phyloP scores from a whole-genome alignment of 768 basidiomycete genomes.

The Chalciporus chontae region DNA sequence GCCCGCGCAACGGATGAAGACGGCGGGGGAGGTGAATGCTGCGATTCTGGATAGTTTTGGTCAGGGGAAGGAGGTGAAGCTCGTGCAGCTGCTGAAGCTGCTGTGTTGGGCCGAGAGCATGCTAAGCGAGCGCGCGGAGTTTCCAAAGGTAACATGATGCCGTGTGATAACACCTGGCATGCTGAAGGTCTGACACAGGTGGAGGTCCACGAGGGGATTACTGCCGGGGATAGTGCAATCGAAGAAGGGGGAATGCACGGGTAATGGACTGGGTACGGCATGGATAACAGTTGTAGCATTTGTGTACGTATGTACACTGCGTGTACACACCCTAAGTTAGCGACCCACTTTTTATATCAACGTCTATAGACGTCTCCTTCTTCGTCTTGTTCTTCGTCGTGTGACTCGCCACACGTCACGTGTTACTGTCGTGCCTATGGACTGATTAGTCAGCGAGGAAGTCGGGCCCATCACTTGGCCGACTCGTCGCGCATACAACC shows the following conservation, averaged over 20 bases:
- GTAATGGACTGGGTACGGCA: slow-evolving; percentile 9
- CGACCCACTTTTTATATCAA: no score
- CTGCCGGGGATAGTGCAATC: slow-evolving; percentile 9
- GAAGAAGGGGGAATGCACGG: slow-evolving; percentile 24
- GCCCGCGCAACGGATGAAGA: slow-evolving; percentile 85
- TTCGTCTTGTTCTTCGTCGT: no score
- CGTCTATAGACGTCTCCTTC: no score
- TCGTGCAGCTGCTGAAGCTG: slow-evolving; percentile 77
- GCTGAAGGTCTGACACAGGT: slow-evolving; percentile 27
- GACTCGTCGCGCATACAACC: slow-evolving; percentile 27
- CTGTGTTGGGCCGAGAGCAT: slow-evolving; percentile 85
- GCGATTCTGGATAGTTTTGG: slow-evolving; percentile 91
- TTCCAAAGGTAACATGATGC: slow-evolving; percentile 60
- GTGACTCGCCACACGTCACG: not conserved
- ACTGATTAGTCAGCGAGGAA: slow-evolving; percentile 29
- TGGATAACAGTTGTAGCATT: not conserved
- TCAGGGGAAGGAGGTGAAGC: slow-evolving; percentile 90
- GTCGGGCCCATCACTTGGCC: slow-evolving; percentile 27
- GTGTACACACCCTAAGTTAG: no score
- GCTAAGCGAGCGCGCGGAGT: slow-evolving; percentile 74
- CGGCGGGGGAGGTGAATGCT: slow-evolving; percentile 94
- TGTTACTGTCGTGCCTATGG: slow-evolving; percentile 13
- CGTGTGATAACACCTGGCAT: slow-evolving; percentile 18
- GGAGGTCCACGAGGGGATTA: slow-evolving; percentile 27
- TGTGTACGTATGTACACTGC: not conserved